Evolutionary conservation across 768 basidiomycete genomes (phyloP), one percentile per base, ranked within the genome.

Genomic region (Tylopilus felleus): DNA sequence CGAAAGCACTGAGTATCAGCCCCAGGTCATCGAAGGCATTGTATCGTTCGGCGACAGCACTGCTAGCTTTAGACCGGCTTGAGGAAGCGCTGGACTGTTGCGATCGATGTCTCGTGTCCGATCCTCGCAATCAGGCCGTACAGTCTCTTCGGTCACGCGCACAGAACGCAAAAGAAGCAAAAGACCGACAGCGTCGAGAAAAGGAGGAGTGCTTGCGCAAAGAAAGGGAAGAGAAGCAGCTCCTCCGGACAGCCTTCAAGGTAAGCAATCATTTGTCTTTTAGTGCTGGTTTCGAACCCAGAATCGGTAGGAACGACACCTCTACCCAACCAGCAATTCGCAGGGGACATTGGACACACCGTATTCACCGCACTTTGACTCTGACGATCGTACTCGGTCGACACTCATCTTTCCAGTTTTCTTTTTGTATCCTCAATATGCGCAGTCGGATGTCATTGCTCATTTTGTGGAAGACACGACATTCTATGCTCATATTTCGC

Each of bases 391-490:
- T 52, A 73, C 82, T 52, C 59, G 77, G 60, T 66, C 69, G 56
- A 84, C 83, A 0, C 78, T 96, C 13, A 71, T 96, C 57, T 68
- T 97, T 66, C 96, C 97, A 2, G 86, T 88, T 39, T 91, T 97
- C 76, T 88, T 98, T 72, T 78, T 98, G 56, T 97, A 98, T 71
- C 97, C 97, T 7, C 86, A 93, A 67, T 78, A 93, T 59, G 82
- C 86, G 12, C 92, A 84, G 6, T 92, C 95, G 27, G 97, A 99
- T 71, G 79, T 95, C 53, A 88, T 98, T 59, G 77, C 88, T 14
- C 79, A 86, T 47, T 98, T 96, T 71, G 77, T 84, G 59, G 95
- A 98, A 69, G 82, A 87, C 58, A 86, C 90, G 2, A 80, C 91
- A 3, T 93, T 98, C 69, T 75, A 78, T 8, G 84, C 83, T 38